Evolutionary conservation across 768 basidiomycete genomes (phyloP).

Genomic region (Phanerochaete carnosa): DNA sequence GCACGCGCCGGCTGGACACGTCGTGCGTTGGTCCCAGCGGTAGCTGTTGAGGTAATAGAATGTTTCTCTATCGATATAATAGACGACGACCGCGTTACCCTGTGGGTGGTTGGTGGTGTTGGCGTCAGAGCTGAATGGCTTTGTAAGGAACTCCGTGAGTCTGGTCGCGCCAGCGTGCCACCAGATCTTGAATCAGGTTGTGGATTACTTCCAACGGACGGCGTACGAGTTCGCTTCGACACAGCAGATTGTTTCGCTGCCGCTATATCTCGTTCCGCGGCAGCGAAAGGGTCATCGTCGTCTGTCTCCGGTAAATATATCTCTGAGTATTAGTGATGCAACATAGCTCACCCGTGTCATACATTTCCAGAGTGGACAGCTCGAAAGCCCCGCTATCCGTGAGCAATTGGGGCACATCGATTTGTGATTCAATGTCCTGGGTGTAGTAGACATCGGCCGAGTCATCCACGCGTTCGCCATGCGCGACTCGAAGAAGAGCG

Average conservation of each 20-base stretch:
- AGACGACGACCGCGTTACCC: background rate
- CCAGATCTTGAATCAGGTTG: background rate
- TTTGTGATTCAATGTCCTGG: conserved; percentile 12
- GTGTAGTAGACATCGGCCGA: conserved; percentile 22
- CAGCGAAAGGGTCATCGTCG: conserved; percentile 3
- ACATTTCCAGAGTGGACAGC: background rate
- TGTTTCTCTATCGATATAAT: background rate
- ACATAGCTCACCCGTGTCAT: background rate
- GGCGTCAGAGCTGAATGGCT: background rate
- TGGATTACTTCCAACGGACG: background rate
- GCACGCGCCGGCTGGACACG: background rate
- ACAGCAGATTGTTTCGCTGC: background rate
- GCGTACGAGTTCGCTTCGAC: background rate
- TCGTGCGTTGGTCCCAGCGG: background rate
- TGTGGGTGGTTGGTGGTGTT: background rate
- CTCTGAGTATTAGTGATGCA: too few relatives aligned
- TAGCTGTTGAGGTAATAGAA: background rate
- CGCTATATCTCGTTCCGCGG: background rate
- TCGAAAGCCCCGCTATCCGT: conserved; percentile 10
- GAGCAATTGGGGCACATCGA: conserved; percentile 13
- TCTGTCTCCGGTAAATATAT: background rate
- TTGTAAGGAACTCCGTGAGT: background rate
- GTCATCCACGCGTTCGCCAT: conserved; percentile 34
- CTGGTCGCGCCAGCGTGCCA: background rate
- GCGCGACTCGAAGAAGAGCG: conserved; percentile 33